phyloP scores from a whole-genome alignment of 1,284 basidiomycete genomes.

The Cryptococcus deneoformans region DNA sequence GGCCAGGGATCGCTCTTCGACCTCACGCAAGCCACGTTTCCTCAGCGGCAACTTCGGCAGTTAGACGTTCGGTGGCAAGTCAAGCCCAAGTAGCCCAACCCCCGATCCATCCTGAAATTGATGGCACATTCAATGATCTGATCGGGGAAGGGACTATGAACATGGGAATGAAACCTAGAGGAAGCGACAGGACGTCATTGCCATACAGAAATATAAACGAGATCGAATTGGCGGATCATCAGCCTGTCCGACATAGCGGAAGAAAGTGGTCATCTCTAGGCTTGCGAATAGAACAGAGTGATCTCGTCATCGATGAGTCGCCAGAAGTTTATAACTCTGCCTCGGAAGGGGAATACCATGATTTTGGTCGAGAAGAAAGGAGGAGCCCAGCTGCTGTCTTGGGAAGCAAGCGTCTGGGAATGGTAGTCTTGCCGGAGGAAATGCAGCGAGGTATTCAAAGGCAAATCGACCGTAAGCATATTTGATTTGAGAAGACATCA shows the following conservation, averaged over 20 bases:
- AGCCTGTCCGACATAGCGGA: not conserved
- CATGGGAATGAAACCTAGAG: constrained; percentile 13
- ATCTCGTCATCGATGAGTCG: not conserved
- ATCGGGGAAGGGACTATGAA: constrained; percentile 10
- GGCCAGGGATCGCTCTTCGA: no score
- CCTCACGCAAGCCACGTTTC: no score
- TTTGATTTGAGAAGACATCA: not conserved
- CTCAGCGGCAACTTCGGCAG: no score
- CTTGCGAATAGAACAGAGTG: not conserved
- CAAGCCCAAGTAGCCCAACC: no score
- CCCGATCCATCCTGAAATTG: constrained; percentile 3
- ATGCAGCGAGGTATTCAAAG: constrained; percentile 50
- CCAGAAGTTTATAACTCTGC: not conserved
- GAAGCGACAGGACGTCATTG: constrained; percentile 1
- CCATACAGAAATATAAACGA: constrained; percentile 3
- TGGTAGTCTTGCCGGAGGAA: constrained; percentile 66
- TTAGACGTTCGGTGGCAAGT: no score
- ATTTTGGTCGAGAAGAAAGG: constrained; percentile 52
- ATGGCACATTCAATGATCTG: constrained; percentile 12
- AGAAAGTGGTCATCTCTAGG: not conserved
- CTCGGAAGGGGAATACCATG: constrained; percentile 21
- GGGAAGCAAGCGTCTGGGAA: constrained; percentile 67
- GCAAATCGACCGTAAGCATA: constrained; percentile 43
- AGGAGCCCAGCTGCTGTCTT: constrained; percentile 77
- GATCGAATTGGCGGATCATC: not conserved